Base-by-base conservation (phyloP, 106 monocot genomes). In the Dactylorhiza incarnata region DNA sequence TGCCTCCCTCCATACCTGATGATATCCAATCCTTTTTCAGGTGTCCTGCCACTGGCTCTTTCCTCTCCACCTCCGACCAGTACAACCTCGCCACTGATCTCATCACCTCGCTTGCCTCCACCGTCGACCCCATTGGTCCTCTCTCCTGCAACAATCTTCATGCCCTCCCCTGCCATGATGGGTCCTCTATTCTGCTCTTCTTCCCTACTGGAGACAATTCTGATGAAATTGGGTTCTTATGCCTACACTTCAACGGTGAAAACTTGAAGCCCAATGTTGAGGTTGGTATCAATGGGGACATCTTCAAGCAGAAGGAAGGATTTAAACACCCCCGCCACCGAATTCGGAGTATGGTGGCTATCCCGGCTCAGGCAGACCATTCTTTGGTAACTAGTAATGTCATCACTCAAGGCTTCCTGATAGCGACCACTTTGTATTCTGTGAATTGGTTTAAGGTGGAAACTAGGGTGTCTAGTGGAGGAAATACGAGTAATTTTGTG, bases 401-500 rank as follows among this genome's bases (percentile, higher is more conserved):
- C 26, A 19, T 44, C 12, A 25, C 71, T 5, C 85, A 88, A 29
- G 95, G 92, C 6, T 88, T 81, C 68, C 68, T 95, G 68, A 65
- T 95, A 29, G 92, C 86, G 0, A 71, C 70, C 37, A 95, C 86
- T 6, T 45, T 92, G 80, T 92, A 90, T 55, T 88, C 92, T 0
- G 90, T 88, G 2, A 92, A 79, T 77, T 95, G 92, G 87, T 95
- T 95, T 78, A 81, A 76, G 74, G 72, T 95, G 9, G 88, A 92
- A 45, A 76, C 71, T 49, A 54, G 74, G 65, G 52, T 26, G 45
- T 54, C 54, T 7, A 82, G 72, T 2, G 59, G 7, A 1, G 76
- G 19, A 17, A 7, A 13, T 9, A 73, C 68, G 43, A 58, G 73
- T 24, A 80, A 82, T 26, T 55, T 68, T 48, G 16, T 90, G 49